Base-by-base conservation (phyloP, 2,329 filamentous ascomycete species). In the Talaromyces sp. region DNA sequence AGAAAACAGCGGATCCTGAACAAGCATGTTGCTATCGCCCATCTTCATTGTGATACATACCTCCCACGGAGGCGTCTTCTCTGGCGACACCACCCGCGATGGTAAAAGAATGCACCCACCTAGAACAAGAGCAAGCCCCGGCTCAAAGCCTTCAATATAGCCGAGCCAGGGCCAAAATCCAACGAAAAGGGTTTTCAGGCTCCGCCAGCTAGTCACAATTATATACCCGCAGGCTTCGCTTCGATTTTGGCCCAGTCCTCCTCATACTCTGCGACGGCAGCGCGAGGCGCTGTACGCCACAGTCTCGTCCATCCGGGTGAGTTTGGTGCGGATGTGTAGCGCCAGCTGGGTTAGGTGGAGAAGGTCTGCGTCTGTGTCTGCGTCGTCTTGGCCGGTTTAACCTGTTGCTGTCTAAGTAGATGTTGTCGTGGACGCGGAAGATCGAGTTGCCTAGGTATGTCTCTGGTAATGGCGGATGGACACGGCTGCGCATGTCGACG, bases 11-110 rank as follows among this genome's bases (percentile, higher is more conserved):
- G 34, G 9, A 36, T 14, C 12, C 4, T 36, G 12, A 14, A 36
- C 12, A 36, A 36, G 34, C 34, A 12, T 36, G 10, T 36, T 14
- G 10, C 34, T 36, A 36, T 36, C 12, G 4, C 34, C 34, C 34
- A 36, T 36, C 34, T 36, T 36, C 34, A 36, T 36, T 36, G 57
- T 64, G 0, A 67, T 73, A 16, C 52, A 23, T n/a, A 55, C 52
- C 18, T 55, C 52, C 31, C 52, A 55, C 52, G 30, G 52, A 16
- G 52, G n/a, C 10, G 34, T 5, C 12, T 34, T 10, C 33, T 34
- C 33, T 34, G 33, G 33, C 33, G 8, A 34, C 8, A 34, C 33
- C 33, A 34, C 33, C 33, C 33, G 33, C 9, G 33, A 34, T 34
- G 52, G 52, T 18, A 54, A 18, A 4, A 54, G 16, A 18, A 18